phyloP scores from a whole-genome alignment of 306 rosid genomes.

The Erythrophleum fordii region DNA sequence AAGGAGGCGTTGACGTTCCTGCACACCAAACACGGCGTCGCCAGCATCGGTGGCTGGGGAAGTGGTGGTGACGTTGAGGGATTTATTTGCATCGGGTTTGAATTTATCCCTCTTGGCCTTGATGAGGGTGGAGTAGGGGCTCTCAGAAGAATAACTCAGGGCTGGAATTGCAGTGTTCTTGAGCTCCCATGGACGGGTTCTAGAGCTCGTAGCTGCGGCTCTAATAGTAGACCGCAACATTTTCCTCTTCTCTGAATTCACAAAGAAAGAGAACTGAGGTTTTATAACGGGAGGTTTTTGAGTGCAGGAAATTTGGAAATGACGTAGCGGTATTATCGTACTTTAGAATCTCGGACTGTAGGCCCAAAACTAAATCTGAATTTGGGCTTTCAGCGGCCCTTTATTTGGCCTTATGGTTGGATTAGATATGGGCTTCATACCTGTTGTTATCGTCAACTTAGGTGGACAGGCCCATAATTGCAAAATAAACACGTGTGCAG shows the following conservation, averaged over 20 bases:
- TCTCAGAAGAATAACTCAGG: constrained; percentile 53
- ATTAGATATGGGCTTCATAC: background rate
- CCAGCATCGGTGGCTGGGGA: constrained; percentile 35
- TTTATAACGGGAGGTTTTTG: constrained; percentile 54
- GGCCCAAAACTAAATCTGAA: background rate
- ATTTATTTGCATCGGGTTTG: constrained; percentile 49
- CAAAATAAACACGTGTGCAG: too few relatives aligned
- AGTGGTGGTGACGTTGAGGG: constrained; percentile 32
- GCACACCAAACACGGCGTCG: constrained; percentile 56
- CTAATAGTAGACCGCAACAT: constrained; percentile 65
- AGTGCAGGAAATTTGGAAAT: background rate
- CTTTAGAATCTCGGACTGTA: background rate
- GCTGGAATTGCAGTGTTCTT: constrained; percentile 36
- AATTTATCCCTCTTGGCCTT: constrained; percentile 1
- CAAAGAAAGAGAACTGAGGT: constrained; percentile 14
- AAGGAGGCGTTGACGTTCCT: constrained; percentile 68
- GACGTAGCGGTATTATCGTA: constrained; percentile 32
- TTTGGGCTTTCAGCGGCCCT: background rate
- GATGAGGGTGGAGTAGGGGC: constrained; percentile 39
- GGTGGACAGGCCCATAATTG: background rate
- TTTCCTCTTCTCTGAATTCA: background rate
- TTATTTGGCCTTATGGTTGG: background rate
- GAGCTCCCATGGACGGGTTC: constrained; percentile 36
- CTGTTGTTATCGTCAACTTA: background rate
- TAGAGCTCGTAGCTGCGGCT: constrained; percentile 47